Evolutionary conservation across 176 grass and related monocot species (phyloP).

Genomic region (Dactylis glomerata): DNA sequence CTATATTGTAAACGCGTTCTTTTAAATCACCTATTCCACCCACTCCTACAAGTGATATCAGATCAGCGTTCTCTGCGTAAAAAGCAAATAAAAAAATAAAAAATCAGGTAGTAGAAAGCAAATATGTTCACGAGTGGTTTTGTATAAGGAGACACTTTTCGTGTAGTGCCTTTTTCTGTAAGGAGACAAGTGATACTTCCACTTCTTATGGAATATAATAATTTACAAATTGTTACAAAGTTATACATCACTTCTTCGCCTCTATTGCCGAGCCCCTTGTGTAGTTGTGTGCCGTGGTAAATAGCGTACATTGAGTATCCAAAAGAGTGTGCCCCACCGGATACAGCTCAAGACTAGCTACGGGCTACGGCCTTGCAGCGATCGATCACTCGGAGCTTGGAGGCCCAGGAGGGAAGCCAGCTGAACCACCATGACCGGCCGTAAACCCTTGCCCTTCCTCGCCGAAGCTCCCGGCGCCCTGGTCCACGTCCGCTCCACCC

Average conservation of each 20-base stretch:
- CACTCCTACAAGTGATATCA: too few species aligned
- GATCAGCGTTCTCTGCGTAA: too few species aligned
- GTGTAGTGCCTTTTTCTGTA: too few species aligned
- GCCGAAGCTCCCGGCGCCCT: constrained; percentile 37
- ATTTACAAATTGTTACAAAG: constrained; percentile 15
- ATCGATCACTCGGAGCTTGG: constrained; percentile 48
- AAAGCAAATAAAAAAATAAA: too few species aligned
- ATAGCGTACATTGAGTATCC: constrained; percentile 9
- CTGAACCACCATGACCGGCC: constrained; percentile 29
- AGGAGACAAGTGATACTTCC: too few species aligned
- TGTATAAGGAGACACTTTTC: too few species aligned
- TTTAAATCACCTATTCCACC: too few species aligned
- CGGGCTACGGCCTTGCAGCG: not conserved
- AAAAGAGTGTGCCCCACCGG: not conserved
- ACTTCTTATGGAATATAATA: not conserved
- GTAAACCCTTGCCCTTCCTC: constrained; percentile 56
- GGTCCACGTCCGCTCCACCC: constrained; percentile 40
- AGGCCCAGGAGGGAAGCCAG: constrained; percentile 43
- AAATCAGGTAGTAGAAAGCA: too few species aligned
- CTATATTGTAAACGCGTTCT: too few species aligned
- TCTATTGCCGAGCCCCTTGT: constrained; percentile 12
- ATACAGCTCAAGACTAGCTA: not conserved
- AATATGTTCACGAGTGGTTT: too few species aligned
- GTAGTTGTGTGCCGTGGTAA: not conserved
- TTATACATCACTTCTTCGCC: not conserved